Base-by-base conservation (phyloP, 768 basidiomycete genomes). In the Calocera viscosa region DNA sequence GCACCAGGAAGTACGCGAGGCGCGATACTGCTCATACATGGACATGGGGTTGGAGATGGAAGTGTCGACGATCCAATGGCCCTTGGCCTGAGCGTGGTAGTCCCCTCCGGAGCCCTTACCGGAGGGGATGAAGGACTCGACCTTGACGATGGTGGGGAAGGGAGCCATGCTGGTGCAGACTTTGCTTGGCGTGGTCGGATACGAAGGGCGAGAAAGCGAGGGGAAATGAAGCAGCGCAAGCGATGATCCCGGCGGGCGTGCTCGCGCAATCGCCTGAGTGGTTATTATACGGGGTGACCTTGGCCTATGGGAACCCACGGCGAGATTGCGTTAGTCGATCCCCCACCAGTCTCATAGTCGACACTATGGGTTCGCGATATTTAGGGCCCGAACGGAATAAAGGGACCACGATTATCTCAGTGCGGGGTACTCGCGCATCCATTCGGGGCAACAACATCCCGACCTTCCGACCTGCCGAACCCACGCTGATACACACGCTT, bases 81-180 rank as follows among this genome's bases (percentile, higher is more conserved):
- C 74, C 24, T 70, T 65, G 33, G 64, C 68, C 68, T 75, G 73
- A 38, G 70, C 71, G 69, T 77, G 76, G 67, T 78, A 78, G 68
- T 78, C 77, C 39, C 76, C 77, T 1, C 77, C 77, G 14, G 74
- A 74, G 28, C 77, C 77, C 64, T 74, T 71, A 28, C 73, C 67
- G 19, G 69, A 70, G n/a, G 77, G 77, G 39, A 77, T 73, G 67
- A 77, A 77, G 7, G 75, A 74, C 70, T 77, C 77, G 66, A 77
- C 71, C 69, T 70, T 72, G 64, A 66, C 72, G 60, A 70, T 69
- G n/a, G 65, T 70, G 19, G 70, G 70, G 64, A 68, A 68, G 22
- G 66, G 34, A 3, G 53, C 53, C 53, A 60, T 60, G 11, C 16
- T 32, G 11, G 7, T 32, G 5, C 16, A 60, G 24, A 11, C 30